Base-by-base conservation (phyloP, 2,329 filamentous ascomycete species). In the Verticillium nubilum region DNA sequence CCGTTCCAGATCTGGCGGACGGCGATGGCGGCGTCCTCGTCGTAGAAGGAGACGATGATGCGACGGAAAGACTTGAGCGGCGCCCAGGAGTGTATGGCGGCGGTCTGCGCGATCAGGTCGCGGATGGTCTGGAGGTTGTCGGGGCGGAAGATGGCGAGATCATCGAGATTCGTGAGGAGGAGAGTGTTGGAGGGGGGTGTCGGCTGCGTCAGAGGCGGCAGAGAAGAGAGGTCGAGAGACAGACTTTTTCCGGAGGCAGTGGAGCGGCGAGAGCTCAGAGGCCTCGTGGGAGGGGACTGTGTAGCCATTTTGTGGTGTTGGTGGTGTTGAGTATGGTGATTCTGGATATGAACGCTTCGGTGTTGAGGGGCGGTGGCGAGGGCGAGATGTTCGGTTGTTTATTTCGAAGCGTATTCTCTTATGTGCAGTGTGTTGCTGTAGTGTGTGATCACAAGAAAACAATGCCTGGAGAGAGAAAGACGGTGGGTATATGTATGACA, bases 11-110 rank as follows among this genome's bases (percentile, higher is more conserved):
- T 80, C 65, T 85, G 79, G 63, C 89, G 87, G 59, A 94, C 88
- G 59, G 80, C 78, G 67, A 91, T 86, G 59, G 91, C 90, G 58
- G 88, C 84, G 58, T 87, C 83, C 67, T 83, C 80, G 62, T 86
- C 85, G 74, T 83, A 87, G 79, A 95, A 94, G 66, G 89, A 91
- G 62, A 90, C 85, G 66, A 94, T 81, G 68, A 95, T 92, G 72
- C 91, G 88, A 64, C 88, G 85, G 80, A 95, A 92, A 6, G 89
- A 92, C 72, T 91, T 91, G 63, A 95, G 83, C 0, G 91, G 91
- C 12, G 89, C 85, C 82, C 90, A 95, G 61, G 88, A 86, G 75
- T 91, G 87, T 64, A 94, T 86, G 56, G 86, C 81, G 2, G 89
- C 88, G n/a, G 87, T 85, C 56, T 83, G 74, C 68, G 84, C 78